These are phyloP conservation scores for Phytophthora capsici DNA, from an alignment of 352 stramenopile genomes.

Conservation along the genomic window DNA sequence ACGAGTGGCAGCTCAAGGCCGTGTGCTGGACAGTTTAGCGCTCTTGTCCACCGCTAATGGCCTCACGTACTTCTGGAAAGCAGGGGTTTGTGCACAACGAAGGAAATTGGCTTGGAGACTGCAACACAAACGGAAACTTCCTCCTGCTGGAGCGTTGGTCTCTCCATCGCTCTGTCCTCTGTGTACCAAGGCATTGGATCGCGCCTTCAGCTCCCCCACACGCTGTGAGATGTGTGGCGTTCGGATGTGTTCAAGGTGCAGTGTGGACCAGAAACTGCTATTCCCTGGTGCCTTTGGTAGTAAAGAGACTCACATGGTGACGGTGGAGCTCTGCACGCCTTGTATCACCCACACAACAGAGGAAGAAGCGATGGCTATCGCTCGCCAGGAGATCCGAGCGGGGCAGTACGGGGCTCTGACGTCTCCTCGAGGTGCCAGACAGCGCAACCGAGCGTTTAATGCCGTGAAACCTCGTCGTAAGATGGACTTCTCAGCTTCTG, in stretches of 20 bases:
- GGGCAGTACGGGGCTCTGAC: constrained; percentile 37
- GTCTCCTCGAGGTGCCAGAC: constrained; percentile 16
- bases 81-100: constrained; percentile 28
- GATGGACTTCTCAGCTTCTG: constrained; percentile 26
- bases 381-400: constrained; percentile 40
- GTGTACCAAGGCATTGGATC: constrained; percentile 22
- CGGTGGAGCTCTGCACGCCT: constrained; percentile 31
- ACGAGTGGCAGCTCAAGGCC: constrained; percentile 50
- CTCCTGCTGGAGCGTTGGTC: constrained; percentile 5
- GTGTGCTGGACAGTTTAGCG: constrained; percentile 48
- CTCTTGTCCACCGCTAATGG: constrained; percentile 43
- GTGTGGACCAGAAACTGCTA: constrained; percentile 32
- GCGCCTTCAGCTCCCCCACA: constrained; percentile 27
- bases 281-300: constrained; percentile 28
- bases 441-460: constrained; percentile 19
- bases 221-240: constrained; percentile 40
- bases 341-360: constrained; percentile 30
- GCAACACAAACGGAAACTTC: constrained; percentile 35
- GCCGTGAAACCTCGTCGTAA: constrained; percentile 7
- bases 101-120: constrained; percentile 46
- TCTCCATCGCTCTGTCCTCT: constrained; percentile 16
- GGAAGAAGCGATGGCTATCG: constrained; percentile 31
- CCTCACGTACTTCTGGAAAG: constrained; percentile 45
- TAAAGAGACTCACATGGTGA: constrained; percentile 29
- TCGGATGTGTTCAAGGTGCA: constrained; percentile 37